phyloP scores from a whole-genome alignment of 768 basidiomycete species.

The Mycena vulgaris region DNA sequence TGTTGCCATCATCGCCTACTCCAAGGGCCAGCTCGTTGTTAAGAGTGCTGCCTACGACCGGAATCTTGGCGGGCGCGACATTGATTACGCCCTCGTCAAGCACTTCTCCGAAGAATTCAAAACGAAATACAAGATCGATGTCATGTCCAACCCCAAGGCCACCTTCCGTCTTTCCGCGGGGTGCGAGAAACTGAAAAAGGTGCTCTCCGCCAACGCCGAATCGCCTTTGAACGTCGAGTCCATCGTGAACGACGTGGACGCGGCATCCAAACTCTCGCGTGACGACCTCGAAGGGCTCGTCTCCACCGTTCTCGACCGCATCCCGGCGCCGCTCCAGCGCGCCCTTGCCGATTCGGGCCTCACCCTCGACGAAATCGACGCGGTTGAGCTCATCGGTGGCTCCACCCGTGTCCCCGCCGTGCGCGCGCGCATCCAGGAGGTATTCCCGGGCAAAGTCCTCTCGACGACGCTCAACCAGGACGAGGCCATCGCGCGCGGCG shows the following conservation, averaged over 20 bases:
- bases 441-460: slow-evolving; percentile 87
- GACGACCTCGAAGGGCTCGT: slow-evolving; percentile 90
- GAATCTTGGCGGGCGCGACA: slow-evolving; percentile 95
- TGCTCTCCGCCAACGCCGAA: slow-evolving; percentile 94
- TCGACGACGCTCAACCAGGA: slow-evolving; percentile 97
- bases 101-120: slow-evolving; percentile 96
- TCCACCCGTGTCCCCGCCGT: slow-evolving; percentile 94
- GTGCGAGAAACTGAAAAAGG: slow-evolving; percentile 96
- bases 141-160: slow-evolving; percentile 91
- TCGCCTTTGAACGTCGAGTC: slow-evolving; percentile 94
- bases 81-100: slow-evolving; percentile 91
- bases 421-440: slow-evolving; percentile 87
- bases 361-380: slow-evolving; percentile 87
- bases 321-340: slow-evolving; percentile 80
- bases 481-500: slow-evolving; percentile 95
- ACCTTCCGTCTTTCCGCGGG: slow-evolving; percentile 90
- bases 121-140: slow-evolving; percentile 98
- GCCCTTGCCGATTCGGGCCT: slow-evolving; percentile 89
- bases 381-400: slow-evolving; percentile 95
- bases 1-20: slow-evolving; percentile 90
- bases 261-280: slow-evolving; percentile 86
- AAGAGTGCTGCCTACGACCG: slow-evolving; percentile 93
- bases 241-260: slow-evolving; percentile 97
- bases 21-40: slow-evolving; percentile 92
- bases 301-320: slow-evolving; percentile 80